Conservation (phyloP, 1,284 basidiomycete species). For the Ganoderma boninense region DNA sequence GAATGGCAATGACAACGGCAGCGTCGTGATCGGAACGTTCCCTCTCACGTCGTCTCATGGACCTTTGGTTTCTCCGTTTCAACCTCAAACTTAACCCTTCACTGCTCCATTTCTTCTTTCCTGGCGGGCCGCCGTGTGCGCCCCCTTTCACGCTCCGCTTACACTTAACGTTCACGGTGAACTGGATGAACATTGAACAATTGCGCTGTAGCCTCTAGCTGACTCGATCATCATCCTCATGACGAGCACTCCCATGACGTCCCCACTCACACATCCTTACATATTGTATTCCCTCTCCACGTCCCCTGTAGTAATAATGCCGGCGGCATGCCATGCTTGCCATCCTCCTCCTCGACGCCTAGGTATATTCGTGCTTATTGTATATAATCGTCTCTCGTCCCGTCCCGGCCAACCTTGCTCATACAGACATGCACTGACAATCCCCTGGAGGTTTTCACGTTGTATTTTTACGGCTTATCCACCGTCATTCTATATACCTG, state of each 20-base stretch:
- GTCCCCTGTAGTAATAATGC: neutral
- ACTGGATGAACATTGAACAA: neutral
- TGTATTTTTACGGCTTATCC: conserved; percentile 22
- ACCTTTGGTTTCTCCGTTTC: neutral
- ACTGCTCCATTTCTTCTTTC: conserved; percentile 4
- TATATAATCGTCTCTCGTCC: conserved; percentile 8
- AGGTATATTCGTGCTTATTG: conserved; percentile 13
- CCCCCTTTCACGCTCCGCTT: neutral
- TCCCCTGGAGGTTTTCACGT: conserved; percentile 15
- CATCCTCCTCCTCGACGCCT: neutral
- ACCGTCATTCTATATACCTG: neutral
- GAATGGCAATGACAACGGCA: neutral
- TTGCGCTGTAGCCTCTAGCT: conserved; percentile 23
- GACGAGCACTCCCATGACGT: neutral
- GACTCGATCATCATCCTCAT: neutral
- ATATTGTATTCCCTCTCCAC: conserved; percentile 2
- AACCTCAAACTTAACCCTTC: neutral
- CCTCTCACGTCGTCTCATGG: neutral
- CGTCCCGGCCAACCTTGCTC: neutral
- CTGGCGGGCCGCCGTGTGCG: neutral
- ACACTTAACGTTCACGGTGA: neutral
- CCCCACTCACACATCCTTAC: neutral
- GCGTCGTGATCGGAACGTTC: conserved; percentile 5
- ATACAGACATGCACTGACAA: neutral
- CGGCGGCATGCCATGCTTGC: neutral